phyloP scores from a whole-genome alignment of 2,329 filamentous ascomycete genomes.

The Diaporthe vexans region DNA sequence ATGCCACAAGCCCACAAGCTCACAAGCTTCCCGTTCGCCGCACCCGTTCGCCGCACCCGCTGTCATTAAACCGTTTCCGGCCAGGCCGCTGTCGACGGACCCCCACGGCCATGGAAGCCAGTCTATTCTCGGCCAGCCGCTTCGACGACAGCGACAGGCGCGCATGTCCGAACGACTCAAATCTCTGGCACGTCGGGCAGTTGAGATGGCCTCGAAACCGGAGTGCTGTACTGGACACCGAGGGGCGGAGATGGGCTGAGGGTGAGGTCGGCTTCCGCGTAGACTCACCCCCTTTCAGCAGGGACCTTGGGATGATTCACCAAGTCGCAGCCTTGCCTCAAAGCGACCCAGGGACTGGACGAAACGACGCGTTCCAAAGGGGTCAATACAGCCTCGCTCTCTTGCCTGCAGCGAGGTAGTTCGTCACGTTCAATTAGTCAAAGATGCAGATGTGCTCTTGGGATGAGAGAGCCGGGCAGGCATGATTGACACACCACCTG shows the following conservation, averaged over 20 bases:
- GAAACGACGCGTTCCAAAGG: slow-evolving; percentile 1
- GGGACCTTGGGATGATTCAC: slow-evolving; percentile 20
- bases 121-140: slow-evolving; percentile 14
- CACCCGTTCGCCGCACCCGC: slow-evolving; percentile 31
- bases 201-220: slow-evolving; percentile 35
- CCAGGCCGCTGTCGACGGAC: slow-evolving; percentile 4
- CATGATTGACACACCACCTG: slow-evolving; percentile 1
- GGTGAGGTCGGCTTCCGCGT: slow-evolving; percentile 30
- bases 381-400: slow-evolving; percentile 18
- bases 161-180: slow-evolving; percentile 9
- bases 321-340: slow-evolving; percentile 27
- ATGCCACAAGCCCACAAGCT: background rate
- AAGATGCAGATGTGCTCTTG: background rate
- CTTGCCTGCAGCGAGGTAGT: slow-evolving; percentile 5
- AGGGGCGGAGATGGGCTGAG: slow-evolving; percentile 14
- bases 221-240: slow-evolving; percentile 17
- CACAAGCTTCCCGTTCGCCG: background rate
- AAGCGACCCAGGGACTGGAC: slow-evolving; percentile 20
- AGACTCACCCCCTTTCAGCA: background rate
- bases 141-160: background rate
- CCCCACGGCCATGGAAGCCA: slow-evolving; percentile 12
- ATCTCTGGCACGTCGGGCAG: background rate
- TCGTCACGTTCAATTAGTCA: background rate
- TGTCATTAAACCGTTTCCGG: slow-evolving; percentile 38
- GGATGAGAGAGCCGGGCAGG: background rate